Conservation (phyloP, 2,329 filamentous ascomycete genomes). For the Phaeoacremonium minimum region DNA sequence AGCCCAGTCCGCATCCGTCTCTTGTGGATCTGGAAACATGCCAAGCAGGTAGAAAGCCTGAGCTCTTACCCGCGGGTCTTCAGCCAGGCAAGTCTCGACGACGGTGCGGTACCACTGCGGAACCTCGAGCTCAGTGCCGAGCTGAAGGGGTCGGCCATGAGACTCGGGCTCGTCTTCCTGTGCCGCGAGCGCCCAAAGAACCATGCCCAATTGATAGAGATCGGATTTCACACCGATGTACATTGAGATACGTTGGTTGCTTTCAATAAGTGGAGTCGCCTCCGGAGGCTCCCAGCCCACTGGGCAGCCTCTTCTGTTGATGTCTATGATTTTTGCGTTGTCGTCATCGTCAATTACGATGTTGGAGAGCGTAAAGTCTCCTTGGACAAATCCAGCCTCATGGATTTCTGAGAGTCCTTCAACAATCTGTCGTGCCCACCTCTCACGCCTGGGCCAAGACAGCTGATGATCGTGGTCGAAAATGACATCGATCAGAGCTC, state of each 20-base stretch:
- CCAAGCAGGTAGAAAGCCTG: slow-evolving; percentile 69
- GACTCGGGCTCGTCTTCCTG: slow-evolving; percentile 87
- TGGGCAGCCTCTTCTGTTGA: slow-evolving; percentile 94
- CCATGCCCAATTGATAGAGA: slow-evolving; percentile 94
- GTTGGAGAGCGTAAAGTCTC: slow-evolving; percentile 95
- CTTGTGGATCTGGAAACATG: slow-evolving; percentile 53
- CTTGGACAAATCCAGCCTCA: slow-evolving; percentile 93
- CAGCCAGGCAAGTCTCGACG: slow-evolving; percentile 71
- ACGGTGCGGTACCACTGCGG: slow-evolving; percentile 77
- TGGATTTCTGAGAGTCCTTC: slow-evolving; percentile 88
- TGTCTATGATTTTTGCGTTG: slow-evolving; percentile 95
- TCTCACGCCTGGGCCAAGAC: slow-evolving; percentile 70
- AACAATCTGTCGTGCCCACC: slow-evolving; percentile 90
- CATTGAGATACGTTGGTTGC: slow-evolving; percentile 87
- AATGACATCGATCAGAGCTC: slow-evolving; percentile 84
- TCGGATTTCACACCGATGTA: slow-evolving; percentile 98
- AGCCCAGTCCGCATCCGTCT: slow-evolving; percentile 17
- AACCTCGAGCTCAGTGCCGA: slow-evolving; percentile 55
- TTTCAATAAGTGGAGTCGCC: slow-evolving; percentile 78
- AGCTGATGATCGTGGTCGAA: slow-evolving; percentile 67
- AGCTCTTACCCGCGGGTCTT: slow-evolving; percentile 66
- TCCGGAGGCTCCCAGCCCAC: slow-evolving; percentile 98
- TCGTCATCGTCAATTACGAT: slow-evolving; percentile 85
- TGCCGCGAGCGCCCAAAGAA: slow-evolving; percentile 85
- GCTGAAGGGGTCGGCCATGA: slow-evolving; percentile 64